Evolutionary conservation across 345 rosid genomes (phyloP), one percentile per base, ranked within the genome.

Genomic region (Moringa oleifera): DNA sequence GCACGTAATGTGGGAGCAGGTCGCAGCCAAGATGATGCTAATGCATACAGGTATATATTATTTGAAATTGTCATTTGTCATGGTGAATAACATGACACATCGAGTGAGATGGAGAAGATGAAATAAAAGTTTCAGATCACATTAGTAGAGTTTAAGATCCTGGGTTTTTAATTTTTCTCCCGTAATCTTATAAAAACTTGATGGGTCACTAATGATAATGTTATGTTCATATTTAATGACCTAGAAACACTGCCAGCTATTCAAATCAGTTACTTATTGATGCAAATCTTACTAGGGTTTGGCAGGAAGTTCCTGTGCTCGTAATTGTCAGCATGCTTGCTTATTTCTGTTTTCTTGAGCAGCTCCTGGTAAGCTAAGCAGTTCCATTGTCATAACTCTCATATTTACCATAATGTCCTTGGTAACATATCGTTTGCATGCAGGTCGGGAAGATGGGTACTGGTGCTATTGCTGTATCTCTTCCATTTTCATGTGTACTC

Each of bases 281-380:
- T 41, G 47, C 47, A 21, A 23, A 23, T 74, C 28, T 72, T 52
- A 37, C 62, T 72, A 92, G 98, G 81, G 72, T 87, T 46, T 90
- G 98, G 97, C 97, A 86, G 79, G 96, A 93, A 78, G 88, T 84
- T 1, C 96, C 97, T 0, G 75, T 85, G 63, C 89, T 94, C 12
- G 83, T 94, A 59, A 81, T 87, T 33, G 73, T 93, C 71, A 93
- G 96, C 83, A 87, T 89, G 90, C 94, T 87, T 28, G 83, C 90
- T 20, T 93, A 89, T 78, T 93, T 93, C 70, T 93, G 98, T 66
- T 89, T 85, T 76, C 94, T 93, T 0, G 98, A 93, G 80, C 97
- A 93, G 76, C 94, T 87, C 19, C 64, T 93, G 94, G 97, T 89
- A 81, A 66, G 76, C 50, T 68, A 31, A 54, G 21, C 51, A 2